Evolutionary conservation across 768 basidiomycete species (phyloP), one percentile per base, ranked within the genome.

Genomic region (Tulasnella sp.): DNA sequence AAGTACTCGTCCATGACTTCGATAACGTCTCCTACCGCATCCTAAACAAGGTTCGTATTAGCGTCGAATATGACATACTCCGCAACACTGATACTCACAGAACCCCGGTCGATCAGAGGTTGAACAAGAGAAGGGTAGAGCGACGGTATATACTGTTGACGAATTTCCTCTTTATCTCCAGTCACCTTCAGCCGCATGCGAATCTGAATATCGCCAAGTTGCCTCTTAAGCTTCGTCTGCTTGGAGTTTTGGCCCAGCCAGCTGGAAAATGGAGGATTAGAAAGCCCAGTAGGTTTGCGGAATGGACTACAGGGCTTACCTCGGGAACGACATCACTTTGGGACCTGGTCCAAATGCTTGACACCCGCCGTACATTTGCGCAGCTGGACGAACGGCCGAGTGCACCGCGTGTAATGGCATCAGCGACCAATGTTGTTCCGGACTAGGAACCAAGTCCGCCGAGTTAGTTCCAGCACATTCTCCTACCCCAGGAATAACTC

Each of bases 171-270:
- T 80, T 90, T 90, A 81, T 96, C 88, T 6, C 93, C 95, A 8
- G 95, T 96, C 0, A 95, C 92, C 77, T 90, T 91, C 72, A 98
- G 85, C 1, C 97, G 89, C 97, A 98, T 97, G 65, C 90, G 90
- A 59, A 94, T 91, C 79, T 98, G 96, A 11, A 98, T 88, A 73
- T 99, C 97, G 41, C 86, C 86, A 19, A 99, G 83, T 75, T 91
- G 89, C 41, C 95, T 86, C 70, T 78, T 83, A 0, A 98, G 85
- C 77, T 96, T 97, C 75, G 77, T 84, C 79, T 92, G 90, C 77
- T 95, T 96, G 72, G 97, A 98, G 80, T 98, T 98, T 78, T 98
- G 94, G 9, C 96, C 96, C 14, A 99, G 88, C 94, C 94, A 99
- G 77, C 95, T 98, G 76, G 3, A 47, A 32, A 75, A 16, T 12